phyloP scores from a whole-genome alignment of 1,284 basidiomycete species.

The Puccinia triticina region DNA sequence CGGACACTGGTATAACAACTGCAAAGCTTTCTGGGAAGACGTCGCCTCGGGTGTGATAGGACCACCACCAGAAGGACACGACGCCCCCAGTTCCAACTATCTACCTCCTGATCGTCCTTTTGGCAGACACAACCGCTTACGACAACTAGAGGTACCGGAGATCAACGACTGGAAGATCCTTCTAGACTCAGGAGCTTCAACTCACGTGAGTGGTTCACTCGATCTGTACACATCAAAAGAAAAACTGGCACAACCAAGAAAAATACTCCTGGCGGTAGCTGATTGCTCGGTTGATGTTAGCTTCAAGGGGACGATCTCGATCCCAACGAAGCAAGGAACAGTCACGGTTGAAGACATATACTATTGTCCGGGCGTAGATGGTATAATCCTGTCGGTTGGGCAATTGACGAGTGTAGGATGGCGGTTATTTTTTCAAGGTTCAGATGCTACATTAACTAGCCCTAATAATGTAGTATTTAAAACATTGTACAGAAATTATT shows the following conservation, averaged over 20 bases:
- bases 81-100: not conserved
- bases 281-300: not conserved
- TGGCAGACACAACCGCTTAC: not conserved
- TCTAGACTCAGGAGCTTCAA: not conserved
- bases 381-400: not conserved
- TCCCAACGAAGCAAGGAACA: not conserved
- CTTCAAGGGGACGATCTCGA: not conserved
- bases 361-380: not conserved
- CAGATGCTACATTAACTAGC: not conserved
- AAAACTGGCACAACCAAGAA: not conserved
- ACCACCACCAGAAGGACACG: not conserved
- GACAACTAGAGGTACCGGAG: not conserved
- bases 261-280: not conserved
- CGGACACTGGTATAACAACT: slow-evolving; percentile 30
- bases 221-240: not conserved
- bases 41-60: not conserved
- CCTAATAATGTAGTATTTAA: not conserved
- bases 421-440: not conserved
- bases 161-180: not conserved
- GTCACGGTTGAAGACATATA: not conserved
- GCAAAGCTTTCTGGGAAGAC: not conserved
- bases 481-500: not conserved
- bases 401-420: not conserved
- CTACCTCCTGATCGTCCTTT: not conserved
- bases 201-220: slow-evolving; percentile 13